These are phyloP conservation scores for Phaeosphaeriaceae sp. DNA, from an alignment of 2,329 filamentous ascomycete genomes.

Conservation along the genomic window DNA sequence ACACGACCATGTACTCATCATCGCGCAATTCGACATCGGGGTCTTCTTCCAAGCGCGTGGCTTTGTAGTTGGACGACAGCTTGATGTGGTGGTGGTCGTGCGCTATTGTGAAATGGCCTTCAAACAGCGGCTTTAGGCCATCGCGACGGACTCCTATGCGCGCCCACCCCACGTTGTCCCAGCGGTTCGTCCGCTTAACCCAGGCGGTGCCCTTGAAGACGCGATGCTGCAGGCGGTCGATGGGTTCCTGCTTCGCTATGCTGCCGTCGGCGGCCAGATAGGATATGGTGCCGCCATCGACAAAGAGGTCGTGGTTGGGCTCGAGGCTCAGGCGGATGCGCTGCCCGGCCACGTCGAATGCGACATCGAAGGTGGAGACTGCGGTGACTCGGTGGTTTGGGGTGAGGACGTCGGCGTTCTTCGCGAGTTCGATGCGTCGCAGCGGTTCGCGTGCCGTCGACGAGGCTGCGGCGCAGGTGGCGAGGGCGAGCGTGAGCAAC, in stretches of 20 bases:
- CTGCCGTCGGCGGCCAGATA: conserved; percentile 76
- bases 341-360: conserved; percentile 72
- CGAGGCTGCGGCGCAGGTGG: conserved; percentile 32
- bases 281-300: conserved; percentile 75
- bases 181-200: conserved; percentile 77
- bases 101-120: conserved; percentile 84
- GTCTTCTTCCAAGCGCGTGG: conserved; percentile 73
- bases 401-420: conserved; percentile 78
- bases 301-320: conserved; percentile 89
- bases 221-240: conserved; percentile 76
- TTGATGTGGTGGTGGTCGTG: conserved; percentile 89
- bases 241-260: conserved; percentile 68
- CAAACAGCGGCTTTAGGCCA: conserved; percentile 80
- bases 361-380: conserved; percentile 82
- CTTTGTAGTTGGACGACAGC: conserved; percentile 74
- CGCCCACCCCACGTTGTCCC: conserved; percentile 86
- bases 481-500: conserved; percentile 30
- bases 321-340: conserved; percentile 81
- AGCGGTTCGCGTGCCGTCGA: conserved; percentile 71
- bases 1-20: conserved; percentile 86
- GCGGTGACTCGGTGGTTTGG: conserved; percentile 80
- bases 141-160: conserved; percentile 80
- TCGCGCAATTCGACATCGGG: conserved; percentile 65
- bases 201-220: conserved; percentile 85
- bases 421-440: conserved; percentile 73